These are phyloP conservation scores for Coemansia sp. DNA, from an alignment of 192 early-diverging fungal genomes.

Conservation along the genomic window DNA sequence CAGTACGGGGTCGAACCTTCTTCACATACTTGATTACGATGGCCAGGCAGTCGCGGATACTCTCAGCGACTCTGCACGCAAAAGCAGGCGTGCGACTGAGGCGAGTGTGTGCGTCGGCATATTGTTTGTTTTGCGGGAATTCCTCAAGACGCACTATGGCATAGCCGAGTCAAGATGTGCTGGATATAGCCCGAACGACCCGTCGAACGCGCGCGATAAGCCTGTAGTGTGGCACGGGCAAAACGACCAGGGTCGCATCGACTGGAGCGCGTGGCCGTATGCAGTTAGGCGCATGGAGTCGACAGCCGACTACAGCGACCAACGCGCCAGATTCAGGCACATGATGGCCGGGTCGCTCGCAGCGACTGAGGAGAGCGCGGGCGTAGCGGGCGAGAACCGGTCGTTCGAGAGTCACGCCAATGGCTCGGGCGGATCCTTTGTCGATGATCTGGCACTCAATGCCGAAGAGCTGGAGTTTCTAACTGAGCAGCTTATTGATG, in stretches of 20 bases:
- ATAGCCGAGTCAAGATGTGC: constrained; percentile 59
- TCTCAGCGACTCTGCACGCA: constrained; percentile 6
- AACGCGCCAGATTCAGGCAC: constrained; percentile 38
- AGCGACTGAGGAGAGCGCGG: constrained; percentile 22
- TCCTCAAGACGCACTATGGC: constrained; percentile 63
- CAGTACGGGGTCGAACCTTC: constrained; percentile 66
- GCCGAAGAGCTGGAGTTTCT: constrained; percentile 41
- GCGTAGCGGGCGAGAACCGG: constrained; percentile 4
- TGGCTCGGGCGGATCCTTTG: background rate
- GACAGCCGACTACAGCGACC: constrained; percentile 27
- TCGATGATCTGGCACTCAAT: constrained; percentile 13
- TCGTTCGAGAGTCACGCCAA: constrained; percentile 17
- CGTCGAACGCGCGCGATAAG: constrained; percentile 60
- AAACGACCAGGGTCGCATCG: constrained; percentile 38
- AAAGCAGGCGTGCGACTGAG: constrained; percentile 46
- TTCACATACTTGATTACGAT: constrained; percentile 49
- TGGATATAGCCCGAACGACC: constrained; percentile 56
- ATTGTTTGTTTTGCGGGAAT: constrained; percentile 64
- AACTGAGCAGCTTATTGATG: constrained; percentile 17
- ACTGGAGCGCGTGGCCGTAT: constrained; percentile 42
- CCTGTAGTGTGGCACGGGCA: constrained; percentile 55
- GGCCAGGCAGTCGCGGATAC: background rate
- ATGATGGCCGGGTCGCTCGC: constrained; percentile 50
- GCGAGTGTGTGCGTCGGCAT: constrained; percentile 65
- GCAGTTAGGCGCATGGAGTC: constrained; percentile 45